Conservation (phyloP, 306 rosid genomes). For the Castanea crenata region DNA sequence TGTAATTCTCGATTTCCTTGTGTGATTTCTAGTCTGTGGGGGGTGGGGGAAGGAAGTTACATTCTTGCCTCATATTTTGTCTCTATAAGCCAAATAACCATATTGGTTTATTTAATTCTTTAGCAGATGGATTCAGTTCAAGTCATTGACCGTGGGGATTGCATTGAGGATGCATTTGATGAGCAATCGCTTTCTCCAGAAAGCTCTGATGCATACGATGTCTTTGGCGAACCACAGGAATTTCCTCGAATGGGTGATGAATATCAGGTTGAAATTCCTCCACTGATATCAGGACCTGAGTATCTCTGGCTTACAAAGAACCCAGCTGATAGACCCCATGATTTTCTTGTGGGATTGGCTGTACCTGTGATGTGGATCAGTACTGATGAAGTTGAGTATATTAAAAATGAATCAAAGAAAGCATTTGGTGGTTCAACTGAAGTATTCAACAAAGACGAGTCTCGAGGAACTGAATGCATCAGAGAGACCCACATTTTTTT, state of each 20-base stretch:
- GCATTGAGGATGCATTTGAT: slow-evolving; percentile 37
- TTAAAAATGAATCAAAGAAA: slow-evolving; percentile 19
- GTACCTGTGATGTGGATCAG: slow-evolving; percentile 56
- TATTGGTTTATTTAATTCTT: slow-evolving; percentile 9
- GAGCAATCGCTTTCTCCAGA: slow-evolving; percentile 50
- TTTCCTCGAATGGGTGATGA: slow-evolving; percentile 72
- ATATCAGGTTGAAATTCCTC: slow-evolving; percentile 68
- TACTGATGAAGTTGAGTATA: slow-evolving; percentile 24
- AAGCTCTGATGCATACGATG: slow-evolving; percentile 42
- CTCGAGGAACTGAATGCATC: slow-evolving; percentile 20
- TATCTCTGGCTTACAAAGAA: slow-evolving; percentile 32
- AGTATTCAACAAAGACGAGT: slow-evolving; percentile 29
- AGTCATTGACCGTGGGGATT: slow-evolving; percentile 34
- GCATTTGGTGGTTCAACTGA: slow-evolving; percentile 27
- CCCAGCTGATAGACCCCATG: slow-evolving; percentile 20
- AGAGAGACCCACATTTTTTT: slow-evolving; percentile 18
- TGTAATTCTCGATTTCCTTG: neutral
- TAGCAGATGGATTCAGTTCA: slow-evolving; percentile 58
- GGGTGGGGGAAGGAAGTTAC: neutral
- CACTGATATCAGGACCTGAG: slow-evolving; percentile 40
- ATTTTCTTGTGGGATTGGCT: slow-evolving; percentile 55
- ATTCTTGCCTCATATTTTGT: slow-evolving; percentile 10
- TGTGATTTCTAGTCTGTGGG: neutral
- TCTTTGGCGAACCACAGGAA: slow-evolving; percentile 58
- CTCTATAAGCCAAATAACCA: slow-evolving; percentile 1